phyloP scores from a whole-genome alignment of 805 yeast species.

The Teunomyces funiuensis region DNA sequence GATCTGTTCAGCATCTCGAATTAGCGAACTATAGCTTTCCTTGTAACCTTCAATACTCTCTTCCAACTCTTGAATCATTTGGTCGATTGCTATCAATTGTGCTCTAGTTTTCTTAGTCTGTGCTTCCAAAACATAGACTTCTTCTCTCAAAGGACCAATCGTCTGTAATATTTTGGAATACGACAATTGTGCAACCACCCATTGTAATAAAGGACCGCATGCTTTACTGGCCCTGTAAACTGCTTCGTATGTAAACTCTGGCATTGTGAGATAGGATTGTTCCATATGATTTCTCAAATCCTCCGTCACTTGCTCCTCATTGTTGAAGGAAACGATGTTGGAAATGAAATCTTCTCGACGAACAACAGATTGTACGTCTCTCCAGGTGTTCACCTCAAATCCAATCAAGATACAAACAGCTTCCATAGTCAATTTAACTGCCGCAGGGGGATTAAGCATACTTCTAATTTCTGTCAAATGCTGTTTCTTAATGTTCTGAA shows the following conservation, averaged over 20 bases:
- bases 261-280: conserved; percentile 54
- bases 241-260: conserved; percentile 66
- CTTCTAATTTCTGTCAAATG: conserved; percentile 87
- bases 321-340: conserved; percentile 73
- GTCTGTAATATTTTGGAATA: conserved; percentile 68
- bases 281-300: conserved; percentile 60
- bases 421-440: conserved; percentile 81
- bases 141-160: conserved; percentile 71
- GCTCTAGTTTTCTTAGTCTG: conserved; percentile 63
- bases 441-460: conserved; percentile 87
- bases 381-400: conserved; percentile 65
- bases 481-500: conserved; percentile 88
- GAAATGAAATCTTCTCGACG: conserved; percentile 86
- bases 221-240: conserved; percentile 92
- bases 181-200: conserved; percentile 90
- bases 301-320: conserved; percentile 54
- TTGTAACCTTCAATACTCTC: conserved; percentile 68
- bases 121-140: conserved; percentile 58
- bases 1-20: conserved; percentile 74
- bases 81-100: conserved; percentile 70
- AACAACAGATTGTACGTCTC: conserved; percentile 77
- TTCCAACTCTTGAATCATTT: conserved; percentile 77
- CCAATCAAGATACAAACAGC: conserved; percentile 86
- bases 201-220: conserved; percentile 84
- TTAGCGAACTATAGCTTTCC: conserved; percentile 64